phyloP scores from a whole-genome alignment of 225 moss, liverwort and hornwort species.

The Marchantia polymorpha region DNA sequence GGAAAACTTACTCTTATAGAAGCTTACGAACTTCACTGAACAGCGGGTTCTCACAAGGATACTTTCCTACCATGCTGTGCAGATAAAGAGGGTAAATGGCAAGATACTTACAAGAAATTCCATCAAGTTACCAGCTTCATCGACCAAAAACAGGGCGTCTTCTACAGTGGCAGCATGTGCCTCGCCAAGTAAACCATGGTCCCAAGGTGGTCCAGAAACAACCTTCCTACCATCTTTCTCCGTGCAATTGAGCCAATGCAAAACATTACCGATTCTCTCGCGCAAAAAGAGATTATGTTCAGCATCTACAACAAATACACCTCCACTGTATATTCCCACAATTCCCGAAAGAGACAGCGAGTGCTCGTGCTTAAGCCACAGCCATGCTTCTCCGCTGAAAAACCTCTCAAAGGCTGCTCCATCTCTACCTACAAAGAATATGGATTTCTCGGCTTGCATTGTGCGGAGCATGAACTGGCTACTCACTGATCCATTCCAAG shows the following conservation, averaged over 20 bases:
- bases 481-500: slow-evolving; percentile 32
- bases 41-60: no score
- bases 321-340: slow-evolving; percentile 43
- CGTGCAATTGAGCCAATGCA: slow-evolving; percentile 50
- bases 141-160: slow-evolving; percentile 42
- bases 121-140: slow-evolving; percentile 41
- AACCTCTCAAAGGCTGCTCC: slow-evolving; percentile 48
- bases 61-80: no score
- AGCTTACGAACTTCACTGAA: no score
- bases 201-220: slow-evolving; percentile 46
- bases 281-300: slow-evolving; percentile 42
- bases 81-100: no score
- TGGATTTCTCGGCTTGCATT: slow-evolving; percentile 45
- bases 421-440: slow-evolving; percentile 42
- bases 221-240: slow-evolving; percentile 34
- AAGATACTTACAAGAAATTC: slow-evolving; percentile 37
- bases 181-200: slow-evolving; percentile 44
- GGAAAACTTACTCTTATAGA: no score
- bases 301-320: slow-evolving; percentile 41
- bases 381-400: slow-evolving; percentile 43
- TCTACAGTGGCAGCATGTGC: slow-evolving; percentile 38
- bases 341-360: slow-evolving; percentile 28
- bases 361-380: slow-evolving; percentile 50
- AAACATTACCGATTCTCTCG: slow-evolving; percentile 37
- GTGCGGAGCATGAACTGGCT: slow-evolving; percentile 41